phyloP scores from a whole-genome alignment of 257 asterid species.

The Rauvolfia tetraphylla region DNA sequence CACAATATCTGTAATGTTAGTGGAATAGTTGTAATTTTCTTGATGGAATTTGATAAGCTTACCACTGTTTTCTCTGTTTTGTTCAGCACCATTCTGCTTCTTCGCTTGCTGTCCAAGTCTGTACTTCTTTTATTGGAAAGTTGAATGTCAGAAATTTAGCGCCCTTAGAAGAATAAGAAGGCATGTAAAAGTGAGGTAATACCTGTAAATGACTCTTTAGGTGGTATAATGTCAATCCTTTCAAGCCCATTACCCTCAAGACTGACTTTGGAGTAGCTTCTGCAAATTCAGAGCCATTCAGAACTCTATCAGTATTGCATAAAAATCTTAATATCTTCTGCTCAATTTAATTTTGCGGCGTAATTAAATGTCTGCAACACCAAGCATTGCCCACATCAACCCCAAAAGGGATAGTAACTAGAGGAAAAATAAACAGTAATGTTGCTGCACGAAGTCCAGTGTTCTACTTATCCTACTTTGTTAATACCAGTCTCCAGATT shows the following conservation, averaged over 20 bases:
- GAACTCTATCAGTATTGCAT: background rate
- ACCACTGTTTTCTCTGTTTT: constrained; percentile 47
- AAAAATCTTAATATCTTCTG: background rate
- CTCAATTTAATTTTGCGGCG: background rate
- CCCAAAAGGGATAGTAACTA: background rate
- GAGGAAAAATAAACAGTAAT: background rate
- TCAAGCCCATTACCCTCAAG: constrained; percentile 78
- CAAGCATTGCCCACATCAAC: background rate
- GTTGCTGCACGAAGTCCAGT: background rate
- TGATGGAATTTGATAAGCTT: constrained; percentile 16
- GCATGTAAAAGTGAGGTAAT: background rate
- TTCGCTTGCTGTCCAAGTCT: constrained; percentile 77
- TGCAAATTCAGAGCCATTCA: constrained; percentile 32
- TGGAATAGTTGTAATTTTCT: background rate
- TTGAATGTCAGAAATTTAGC: background rate
- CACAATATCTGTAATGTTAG: background rate
- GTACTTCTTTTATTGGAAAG: constrained; percentile 51
- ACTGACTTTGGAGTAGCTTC: constrained; percentile 98
- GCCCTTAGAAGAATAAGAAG: background rate
- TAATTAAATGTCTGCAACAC: background rate
- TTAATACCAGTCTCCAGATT: background rate
- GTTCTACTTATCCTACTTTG: background rate
- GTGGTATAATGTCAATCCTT: constrained; percentile 82
- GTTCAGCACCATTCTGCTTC: constrained; percentile 41
- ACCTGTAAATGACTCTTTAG: constrained; percentile 94